A percentile compares a stretch with the other conserved stretches of the same genome.
phyloP scores from a whole-genome alignment of 2,329 filamentous ascomycete species.

The Fusarium sp. region DNA sequence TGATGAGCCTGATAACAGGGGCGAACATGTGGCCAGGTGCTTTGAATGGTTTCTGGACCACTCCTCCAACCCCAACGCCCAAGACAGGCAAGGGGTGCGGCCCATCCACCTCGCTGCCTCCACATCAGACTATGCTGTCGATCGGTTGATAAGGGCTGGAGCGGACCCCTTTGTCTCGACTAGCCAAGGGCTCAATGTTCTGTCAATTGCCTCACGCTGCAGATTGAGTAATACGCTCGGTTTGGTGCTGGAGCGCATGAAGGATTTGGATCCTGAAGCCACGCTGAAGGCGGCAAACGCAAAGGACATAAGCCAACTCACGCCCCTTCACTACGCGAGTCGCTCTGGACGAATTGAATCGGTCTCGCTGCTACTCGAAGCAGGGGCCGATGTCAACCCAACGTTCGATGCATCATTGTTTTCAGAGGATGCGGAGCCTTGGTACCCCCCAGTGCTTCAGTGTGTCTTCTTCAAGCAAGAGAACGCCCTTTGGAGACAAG shows the following conservation, averaged over 20 bases:
- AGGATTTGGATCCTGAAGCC: not conserved
- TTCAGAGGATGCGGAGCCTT: not conserved
- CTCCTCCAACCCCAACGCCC: not conserved
- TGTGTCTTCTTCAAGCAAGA: slow-evolving; percentile 29
- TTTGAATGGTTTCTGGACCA: slow-evolving; percentile 13
- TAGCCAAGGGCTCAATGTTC: slow-evolving; percentile 21
- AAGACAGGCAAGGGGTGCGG: slow-evolving; percentile 18
- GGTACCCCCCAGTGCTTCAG: slow-evolving; percentile 36
- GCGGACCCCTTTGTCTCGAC: slow-evolving; percentile 31
- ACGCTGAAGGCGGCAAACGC: slow-evolving; percentile 14
- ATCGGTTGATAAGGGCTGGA: slow-evolving; percentile 15
- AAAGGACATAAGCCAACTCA: slow-evolving; percentile 22
- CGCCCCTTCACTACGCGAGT: slow-evolving; percentile 36
- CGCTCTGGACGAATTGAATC: slow-evolving; percentile 24
- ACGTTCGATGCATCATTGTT: not conserved
- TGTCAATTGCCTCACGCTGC: slow-evolving; percentile 36
- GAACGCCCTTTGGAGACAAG: slow-evolving; percentile 21
- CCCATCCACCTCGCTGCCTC: slow-evolving; percentile 39
- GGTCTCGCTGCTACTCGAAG: slow-evolving; percentile 26
- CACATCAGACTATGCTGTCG: slow-evolving; percentile 1
- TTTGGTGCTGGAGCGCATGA: slow-evolving; percentile 27
- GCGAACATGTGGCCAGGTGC: not conserved
- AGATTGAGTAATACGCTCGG: slow-evolving; percentile 24
- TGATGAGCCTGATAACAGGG: not conserved
- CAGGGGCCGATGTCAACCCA: slow-evolving; percentile 24